Evolutionary conservation across 139 green algal genomes (phyloP).

Genomic region (Tetradesmus lagerheimii): DNA sequence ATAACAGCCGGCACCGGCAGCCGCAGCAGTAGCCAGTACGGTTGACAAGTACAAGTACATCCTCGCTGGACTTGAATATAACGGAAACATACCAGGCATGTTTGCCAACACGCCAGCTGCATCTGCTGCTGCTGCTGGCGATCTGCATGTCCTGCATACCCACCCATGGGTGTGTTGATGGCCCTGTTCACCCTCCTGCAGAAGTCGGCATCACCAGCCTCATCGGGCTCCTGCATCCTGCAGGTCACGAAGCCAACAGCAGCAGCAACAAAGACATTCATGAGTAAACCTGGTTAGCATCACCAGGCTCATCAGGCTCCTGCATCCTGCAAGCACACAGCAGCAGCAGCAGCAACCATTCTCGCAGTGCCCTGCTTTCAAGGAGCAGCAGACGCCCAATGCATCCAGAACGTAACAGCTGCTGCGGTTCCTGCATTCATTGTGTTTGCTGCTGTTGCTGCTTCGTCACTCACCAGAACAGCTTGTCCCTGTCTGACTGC

Average conservation of each 20-base stretch:
- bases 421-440: background rate
- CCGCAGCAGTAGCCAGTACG: background rate
- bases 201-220: background rate
- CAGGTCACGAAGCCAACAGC: conserved; percentile 5
- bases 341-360: no score
- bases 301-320: no score
- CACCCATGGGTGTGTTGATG: conserved; percentile 53
- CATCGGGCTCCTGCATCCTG: conserved; percentile 20
- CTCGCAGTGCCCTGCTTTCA: no score
- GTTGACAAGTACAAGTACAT: background rate
- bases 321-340: background rate
- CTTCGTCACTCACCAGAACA: conserved; percentile 64
- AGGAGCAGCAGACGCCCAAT: no score
- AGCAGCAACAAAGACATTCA: background rate
- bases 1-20: background rate
- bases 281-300: no score
- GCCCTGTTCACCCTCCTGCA: conserved; percentile 36
- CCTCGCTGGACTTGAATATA: no score
- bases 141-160: background rate
- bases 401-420: no score
- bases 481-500: conserved; percentile 62
- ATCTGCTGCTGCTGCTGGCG: background rate
- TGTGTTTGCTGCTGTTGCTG: conserved; percentile 13
- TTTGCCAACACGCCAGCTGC: background rate
- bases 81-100: no score